These are phyloP conservation scores for Tillandsia leiboldiana DNA, from an alignment of 176 grass and related monocot species.

Conservation along the genomic window DNA sequence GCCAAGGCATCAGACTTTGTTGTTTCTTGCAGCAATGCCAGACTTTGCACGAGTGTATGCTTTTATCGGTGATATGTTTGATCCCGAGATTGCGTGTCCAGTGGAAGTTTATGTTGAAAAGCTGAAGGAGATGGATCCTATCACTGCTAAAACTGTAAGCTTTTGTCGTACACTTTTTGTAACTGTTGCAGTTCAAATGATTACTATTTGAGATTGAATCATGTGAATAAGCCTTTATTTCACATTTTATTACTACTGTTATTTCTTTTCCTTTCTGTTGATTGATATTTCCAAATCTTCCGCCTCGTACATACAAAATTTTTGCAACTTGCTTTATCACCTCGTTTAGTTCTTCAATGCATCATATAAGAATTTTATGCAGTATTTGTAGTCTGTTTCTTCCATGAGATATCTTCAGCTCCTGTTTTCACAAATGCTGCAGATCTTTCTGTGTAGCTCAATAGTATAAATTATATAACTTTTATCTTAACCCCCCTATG, in stretches of 20 bases:
- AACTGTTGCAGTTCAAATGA: no score
- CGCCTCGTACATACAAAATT: background rate
- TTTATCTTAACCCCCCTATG: background rate
- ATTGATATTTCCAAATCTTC: no score
- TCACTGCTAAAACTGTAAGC: slow-evolving; percentile 43
- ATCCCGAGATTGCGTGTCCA: slow-evolving; percentile 31
- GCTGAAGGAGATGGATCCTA: slow-evolving; percentile 40
- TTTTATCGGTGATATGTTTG: slow-evolving; percentile 90
- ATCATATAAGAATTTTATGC: background rate
- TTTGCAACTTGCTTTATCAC: background rate
- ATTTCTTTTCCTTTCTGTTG: background rate
- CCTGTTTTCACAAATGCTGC: background rate
- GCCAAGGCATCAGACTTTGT: background rate
- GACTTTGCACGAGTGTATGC: slow-evolving; percentile 56
- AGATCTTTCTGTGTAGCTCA: no score
- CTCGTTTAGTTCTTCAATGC: background rate
- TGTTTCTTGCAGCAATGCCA: slow-evolving; percentile 31
- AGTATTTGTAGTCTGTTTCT: background rate
- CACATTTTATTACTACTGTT: no score
- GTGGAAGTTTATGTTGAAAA: slow-evolving; percentile 34
- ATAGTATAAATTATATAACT: no score
- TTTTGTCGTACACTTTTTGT: background rate
- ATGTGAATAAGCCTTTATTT: no score
- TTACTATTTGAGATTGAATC: no score
- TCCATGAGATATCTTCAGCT: background rate